These are phyloP conservation scores for Simplicillium aogashimaense DNA, from an alignment of 2,329 filamentous ascomycete genomes.

Conservation along the genomic window DNA sequence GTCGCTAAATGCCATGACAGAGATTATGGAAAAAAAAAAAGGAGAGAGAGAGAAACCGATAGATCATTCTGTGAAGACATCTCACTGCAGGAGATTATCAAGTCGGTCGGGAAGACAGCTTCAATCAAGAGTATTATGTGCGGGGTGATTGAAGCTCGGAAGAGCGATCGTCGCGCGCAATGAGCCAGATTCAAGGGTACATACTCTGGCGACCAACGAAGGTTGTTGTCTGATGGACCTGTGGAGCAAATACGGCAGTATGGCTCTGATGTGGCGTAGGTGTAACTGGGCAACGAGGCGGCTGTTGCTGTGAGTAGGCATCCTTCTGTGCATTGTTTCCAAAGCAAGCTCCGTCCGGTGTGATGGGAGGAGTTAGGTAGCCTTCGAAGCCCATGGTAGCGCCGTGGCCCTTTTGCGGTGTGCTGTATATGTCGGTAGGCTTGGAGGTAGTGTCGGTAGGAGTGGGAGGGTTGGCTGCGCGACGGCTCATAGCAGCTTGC, in stretches of 20 bases:
- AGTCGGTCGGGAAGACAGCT: neutral
- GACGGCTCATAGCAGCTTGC: slow-evolving; percentile 45
- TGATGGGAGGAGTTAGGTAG: slow-evolving; percentile 79
- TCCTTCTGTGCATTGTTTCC: slow-evolving; percentile 36
- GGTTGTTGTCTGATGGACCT: slow-evolving; percentile 22
- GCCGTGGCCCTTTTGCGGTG: slow-evolving; percentile 67
- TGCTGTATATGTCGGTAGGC: slow-evolving; percentile 58
- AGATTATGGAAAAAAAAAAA: slow-evolving; percentile 20
- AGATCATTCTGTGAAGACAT: slow-evolving; percentile 21
- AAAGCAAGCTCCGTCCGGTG: slow-evolving; percentile 59
- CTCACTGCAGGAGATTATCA: slow-evolving; percentile 5
- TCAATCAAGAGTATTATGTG: slow-evolving; percentile 9
- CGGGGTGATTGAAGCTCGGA: neutral
- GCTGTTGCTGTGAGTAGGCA: slow-evolving; percentile 26
- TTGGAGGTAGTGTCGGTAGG: slow-evolving; percentile 47
- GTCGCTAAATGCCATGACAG: slow-evolving; percentile 38
- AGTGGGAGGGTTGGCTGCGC: slow-evolving; percentile 43
- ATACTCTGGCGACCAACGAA: slow-evolving; percentile 32
- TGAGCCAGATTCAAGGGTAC: slow-evolving; percentile 22
- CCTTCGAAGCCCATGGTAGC: slow-evolving; percentile 57
- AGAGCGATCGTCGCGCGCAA: neutral
- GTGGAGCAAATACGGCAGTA: slow-evolving; percentile 19
- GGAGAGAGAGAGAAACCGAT: slow-evolving; percentile 5
- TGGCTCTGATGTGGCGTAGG: slow-evolving; percentile 44
- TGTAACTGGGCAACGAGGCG: slow-evolving; percentile 51